Base-by-base conservation (phyloP, 2,329 filamentous ascomycete genomes). In the Curvularia sp. region DNA sequence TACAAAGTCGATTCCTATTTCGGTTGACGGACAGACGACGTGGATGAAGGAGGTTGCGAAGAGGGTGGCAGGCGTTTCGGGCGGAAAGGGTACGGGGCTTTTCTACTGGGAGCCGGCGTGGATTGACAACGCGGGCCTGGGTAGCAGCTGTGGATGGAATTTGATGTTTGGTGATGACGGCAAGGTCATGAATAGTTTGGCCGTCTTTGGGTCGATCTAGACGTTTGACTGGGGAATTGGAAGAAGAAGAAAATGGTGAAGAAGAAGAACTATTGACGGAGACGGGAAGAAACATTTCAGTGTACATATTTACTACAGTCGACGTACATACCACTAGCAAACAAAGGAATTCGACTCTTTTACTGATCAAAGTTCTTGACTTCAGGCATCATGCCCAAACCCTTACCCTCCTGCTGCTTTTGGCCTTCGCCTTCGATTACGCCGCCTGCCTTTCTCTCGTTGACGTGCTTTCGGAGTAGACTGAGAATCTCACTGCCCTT, bases 401-500 rank as follows among this genome's bases (percentile, higher is more conserved):
- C 74, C 52, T 69, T 74, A 3, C 74, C 71, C 28, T 78, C 59
- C 12, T 68, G 55, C n/a, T 53, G 72, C 59, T 77, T 74, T 25
- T 67, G 72, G 28, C 73, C 73, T 60, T 74, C 67, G 55, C 64
- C 69, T 30, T 73, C 75, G 42, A 71, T 77, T 72, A 78, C 84
- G 75, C 83, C 87, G 34, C 80, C 85, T 55, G 88, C 88, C 70
- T 88, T 91, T 68, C 86, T 84, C 62, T 86, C 82, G 68, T 86
- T 85, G 27, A 98, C 95, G 81, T 99, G 95, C 68, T 85, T 82
- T 74, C 94, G 84, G 76, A 99, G 76, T 82, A 95, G 79, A 25
- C 76, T 77, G 69, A 99, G 79, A 53, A 97, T 87, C 80, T 93
- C 89, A 65, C 91, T 96, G 61, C 89, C 87, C 78, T 84, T 87